Conservation (phyloP, 768 basidiomycete genomes). For the Amanita rubescens region DNA sequence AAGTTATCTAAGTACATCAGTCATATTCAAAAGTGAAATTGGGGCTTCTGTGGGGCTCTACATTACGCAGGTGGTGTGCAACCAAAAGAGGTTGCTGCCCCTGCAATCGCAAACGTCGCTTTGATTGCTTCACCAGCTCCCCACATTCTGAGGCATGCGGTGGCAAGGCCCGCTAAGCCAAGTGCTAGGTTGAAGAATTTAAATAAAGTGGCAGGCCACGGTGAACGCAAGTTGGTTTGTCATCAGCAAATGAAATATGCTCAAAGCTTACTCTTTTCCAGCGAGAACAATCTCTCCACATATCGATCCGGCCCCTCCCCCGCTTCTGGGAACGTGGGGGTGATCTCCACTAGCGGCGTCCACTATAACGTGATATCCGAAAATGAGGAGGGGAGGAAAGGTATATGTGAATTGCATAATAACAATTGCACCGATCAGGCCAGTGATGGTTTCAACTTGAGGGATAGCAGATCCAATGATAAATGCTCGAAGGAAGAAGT, state of each 20-base stretch:
- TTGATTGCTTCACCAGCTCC: no score
- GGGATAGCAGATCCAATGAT: conserved; percentile 45
- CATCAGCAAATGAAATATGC: background rate
- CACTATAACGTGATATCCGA: conserved; percentile 32
- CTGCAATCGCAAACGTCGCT: no score
- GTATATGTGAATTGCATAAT: conserved; percentile 57
- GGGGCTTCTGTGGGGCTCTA: no score
- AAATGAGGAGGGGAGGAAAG: conserved; percentile 38
- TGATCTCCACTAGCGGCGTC: conserved; percentile 32
- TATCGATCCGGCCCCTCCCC: conserved; percentile 25
- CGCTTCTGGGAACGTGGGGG: conserved; percentile 21
- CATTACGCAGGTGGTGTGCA: no score
- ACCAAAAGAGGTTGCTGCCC: no score
- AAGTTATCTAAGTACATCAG: no score
- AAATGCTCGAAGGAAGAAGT: conserved; percentile 30
- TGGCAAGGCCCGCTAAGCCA: conserved; percentile 38
- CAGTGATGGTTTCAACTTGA: conserved; percentile 47
- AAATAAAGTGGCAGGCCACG: conserved; percentile 29
- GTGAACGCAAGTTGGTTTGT: conserved; percentile 8
- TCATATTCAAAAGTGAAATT: no score
- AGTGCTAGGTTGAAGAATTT: conserved; percentile 47
- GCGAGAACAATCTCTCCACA: conserved; percentile 32
- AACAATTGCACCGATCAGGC: conserved; percentile 49
- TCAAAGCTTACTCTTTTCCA: conserved; percentile 28
- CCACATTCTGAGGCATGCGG: no score